Evolutionary conservation across 768 basidiomycete genomes (phyloP).

Genomic region (Rhodotorula paludigena): DNA sequence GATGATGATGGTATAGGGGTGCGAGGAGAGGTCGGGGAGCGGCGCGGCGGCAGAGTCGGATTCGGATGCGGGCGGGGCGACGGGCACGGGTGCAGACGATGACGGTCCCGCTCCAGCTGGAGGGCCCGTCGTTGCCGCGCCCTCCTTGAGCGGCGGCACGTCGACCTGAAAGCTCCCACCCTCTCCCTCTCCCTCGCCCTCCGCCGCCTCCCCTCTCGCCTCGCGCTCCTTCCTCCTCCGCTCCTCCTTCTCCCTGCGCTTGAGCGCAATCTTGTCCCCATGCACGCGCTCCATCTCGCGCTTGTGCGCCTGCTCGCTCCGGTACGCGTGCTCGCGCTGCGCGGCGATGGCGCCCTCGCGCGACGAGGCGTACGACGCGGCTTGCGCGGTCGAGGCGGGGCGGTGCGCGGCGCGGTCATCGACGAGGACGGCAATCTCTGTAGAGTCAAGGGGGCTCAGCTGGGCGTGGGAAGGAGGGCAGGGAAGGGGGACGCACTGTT

Average conservation of each 20-base stretch:
- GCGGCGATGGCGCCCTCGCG: conserved; percentile 51
- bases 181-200: not conserved
- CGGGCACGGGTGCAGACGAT: conserved; percentile 51
- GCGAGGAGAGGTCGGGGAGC: not conserved
- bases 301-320: conserved; percentile 53
- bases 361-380: conserved; percentile 13
- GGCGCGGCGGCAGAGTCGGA: conserved; percentile 61
- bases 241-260: conserved; percentile 37
- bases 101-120: conserved; percentile 3
- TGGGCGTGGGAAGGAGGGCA: not conserved
- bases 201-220: conserved; percentile 50
- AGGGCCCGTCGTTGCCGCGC: conserved; percentile 53
- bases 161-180: conserved; percentile 8
- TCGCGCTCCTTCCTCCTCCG: conserved; percentile 49
- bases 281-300: conserved; percentile 55
- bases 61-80: conserved; percentile 48
- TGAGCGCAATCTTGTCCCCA: conserved; percentile 52
- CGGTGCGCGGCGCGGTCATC: conserved; percentile 62
- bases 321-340: conserved; percentile 56
- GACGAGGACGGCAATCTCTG: conserved; percentile 72
- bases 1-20: conserved; percentile 50
- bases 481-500: conserved; percentile 56
- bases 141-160: conserved; percentile 11
- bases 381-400: conserved; percentile 40
- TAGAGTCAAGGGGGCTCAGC: not conserved